Percentiles rank a stretch among this genome's conserved stretches.
Evolutionary conservation across 192 early-diverging fungal genomes (phyloP).

Genomic region (Backusella psychrophila): DNA sequence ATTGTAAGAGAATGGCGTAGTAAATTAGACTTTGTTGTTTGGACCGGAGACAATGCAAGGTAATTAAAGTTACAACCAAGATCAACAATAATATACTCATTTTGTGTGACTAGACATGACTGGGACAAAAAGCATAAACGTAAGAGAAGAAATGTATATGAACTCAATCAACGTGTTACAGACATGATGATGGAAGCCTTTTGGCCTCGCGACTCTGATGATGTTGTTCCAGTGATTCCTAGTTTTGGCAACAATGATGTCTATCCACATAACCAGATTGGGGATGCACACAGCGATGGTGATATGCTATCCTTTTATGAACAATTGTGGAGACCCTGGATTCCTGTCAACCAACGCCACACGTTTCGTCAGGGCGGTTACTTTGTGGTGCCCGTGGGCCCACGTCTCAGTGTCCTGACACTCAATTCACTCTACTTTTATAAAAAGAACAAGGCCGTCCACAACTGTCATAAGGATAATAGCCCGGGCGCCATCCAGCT

Average conservation of each 20-base stretch:
- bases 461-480: slow-evolving; percentile 19
- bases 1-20: slow-evolving; percentile 37
- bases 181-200: slow-evolving; percentile 43
- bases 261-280: slow-evolving; percentile 56
- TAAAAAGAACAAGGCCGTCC: slow-evolving; percentile 21
- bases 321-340: slow-evolving; percentile 49
- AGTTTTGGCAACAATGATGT: slow-evolving; percentile 71
- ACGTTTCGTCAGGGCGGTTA: slow-evolving; percentile 58
- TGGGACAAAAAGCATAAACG: slow-evolving; percentile 53
- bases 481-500: slow-evolving; percentile 19
- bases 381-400: slow-evolving; percentile 45
- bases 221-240: slow-evolving; percentile 43
- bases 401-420: slow-evolving; percentile 50
- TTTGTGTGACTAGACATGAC: slow-evolving; percentile 48
- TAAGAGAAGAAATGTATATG: slow-evolving; percentile 50
- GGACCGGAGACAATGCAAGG: slow-evolving; percentile 71
- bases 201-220: slow-evolving; percentile 10
- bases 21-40: slow-evolving; percentile 66
- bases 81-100: neutral
- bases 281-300: slow-evolving; percentile 2
- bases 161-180: slow-evolving; percentile 46
- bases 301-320: slow-evolving; percentile 38
- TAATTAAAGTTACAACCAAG: slow-evolving; percentile 15
- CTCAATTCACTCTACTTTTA: slow-evolving; percentile 41
- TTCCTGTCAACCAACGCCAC: slow-evolving; percentile 48